A percentile compares a stretch with the other conserved stretches of the same genome.
Evolutionary conservation across 208 protist genomes (phyloP).

Genomic region (Trichomonas gallinae): DNA sequence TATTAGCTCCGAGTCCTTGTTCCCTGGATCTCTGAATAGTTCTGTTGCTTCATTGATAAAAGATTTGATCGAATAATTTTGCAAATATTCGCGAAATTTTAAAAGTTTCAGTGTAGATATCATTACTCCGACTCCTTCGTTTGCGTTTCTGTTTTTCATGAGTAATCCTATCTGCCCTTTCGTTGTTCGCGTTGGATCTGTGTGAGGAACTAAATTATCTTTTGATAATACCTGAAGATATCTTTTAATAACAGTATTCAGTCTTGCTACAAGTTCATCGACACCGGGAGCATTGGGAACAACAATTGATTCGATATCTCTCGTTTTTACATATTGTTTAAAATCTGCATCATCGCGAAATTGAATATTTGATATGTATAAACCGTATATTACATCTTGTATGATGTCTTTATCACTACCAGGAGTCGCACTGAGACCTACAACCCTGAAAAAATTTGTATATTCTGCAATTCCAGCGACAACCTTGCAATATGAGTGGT

Average conservation of each 20-base stretch:
- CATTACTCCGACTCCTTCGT: neutral
- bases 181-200: neutral
- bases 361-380: constrained; percentile 25
- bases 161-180: neutral
- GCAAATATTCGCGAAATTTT: neutral
- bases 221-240: neutral
- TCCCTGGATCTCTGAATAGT: neutral
- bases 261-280: neutral
- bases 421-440: constrained; percentile 45
- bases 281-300: neutral
- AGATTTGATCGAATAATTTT: neutral
- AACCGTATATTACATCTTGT: constrained; percentile 33
- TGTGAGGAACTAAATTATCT: neutral
- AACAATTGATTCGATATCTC: neutral
- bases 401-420: constrained; percentile 23
- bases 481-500: constrained; percentile 33
- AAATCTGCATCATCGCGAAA: neutral
- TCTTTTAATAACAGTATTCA: neutral
- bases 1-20: neutral
- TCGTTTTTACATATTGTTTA: neutral
- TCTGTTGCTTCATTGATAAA: neutral
- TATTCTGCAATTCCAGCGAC: neutral
- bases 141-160: neutral
- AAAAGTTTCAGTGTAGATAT: neutral
- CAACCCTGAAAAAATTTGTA: constrained; percentile 27